A percentile compares a stretch with the other conserved stretches of the same genome.
Conservation (phyloP, 805 yeast genomes). For the Lipomyces oligophaga region DNA sequence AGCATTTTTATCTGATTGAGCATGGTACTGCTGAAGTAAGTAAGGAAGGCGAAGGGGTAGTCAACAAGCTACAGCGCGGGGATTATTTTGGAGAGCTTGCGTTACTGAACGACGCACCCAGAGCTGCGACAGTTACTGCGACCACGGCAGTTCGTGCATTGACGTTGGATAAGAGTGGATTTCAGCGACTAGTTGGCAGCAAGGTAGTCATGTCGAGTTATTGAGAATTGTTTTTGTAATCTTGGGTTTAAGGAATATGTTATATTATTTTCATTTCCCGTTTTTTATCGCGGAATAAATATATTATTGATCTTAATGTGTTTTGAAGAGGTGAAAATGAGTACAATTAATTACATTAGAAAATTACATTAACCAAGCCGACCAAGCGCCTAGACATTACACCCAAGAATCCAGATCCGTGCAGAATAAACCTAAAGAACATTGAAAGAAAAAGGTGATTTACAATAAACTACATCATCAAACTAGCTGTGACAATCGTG, state of each 20-base stretch:
- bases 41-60: constrained; percentile 57
- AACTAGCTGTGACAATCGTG: constrained; percentile 22
- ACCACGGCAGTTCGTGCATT: constrained; percentile 75
- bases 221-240: background rate
- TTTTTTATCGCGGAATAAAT: too few relatives aligned
- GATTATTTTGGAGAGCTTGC: constrained; percentile 98
- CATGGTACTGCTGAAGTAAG: constrained; percentile 77
- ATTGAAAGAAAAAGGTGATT: background rate
- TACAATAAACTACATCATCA: constrained; percentile 22
- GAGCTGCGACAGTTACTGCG: constrained; percentile 91
- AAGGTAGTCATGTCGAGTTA: constrained; percentile 5
- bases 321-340: too few relatives aligned
- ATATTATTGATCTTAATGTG: too few relatives aligned
- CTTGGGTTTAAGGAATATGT: background rate
- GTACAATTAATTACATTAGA: too few relatives aligned
- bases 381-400: too few relatives aligned
- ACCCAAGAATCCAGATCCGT: too few relatives aligned
- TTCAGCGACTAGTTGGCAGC: constrained; percentile 80
- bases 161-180: constrained; percentile 87
- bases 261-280: background rate
- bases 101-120: constrained; percentile 80
- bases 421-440: too few relatives aligned
- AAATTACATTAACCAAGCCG: too few relatives aligned
- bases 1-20: constrained; percentile 69
- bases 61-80: constrained; percentile 64